phyloP scores from a whole-genome alignment of 495 filamentous ascomycete genomes.

The Aspergillus asperescens region DNA sequence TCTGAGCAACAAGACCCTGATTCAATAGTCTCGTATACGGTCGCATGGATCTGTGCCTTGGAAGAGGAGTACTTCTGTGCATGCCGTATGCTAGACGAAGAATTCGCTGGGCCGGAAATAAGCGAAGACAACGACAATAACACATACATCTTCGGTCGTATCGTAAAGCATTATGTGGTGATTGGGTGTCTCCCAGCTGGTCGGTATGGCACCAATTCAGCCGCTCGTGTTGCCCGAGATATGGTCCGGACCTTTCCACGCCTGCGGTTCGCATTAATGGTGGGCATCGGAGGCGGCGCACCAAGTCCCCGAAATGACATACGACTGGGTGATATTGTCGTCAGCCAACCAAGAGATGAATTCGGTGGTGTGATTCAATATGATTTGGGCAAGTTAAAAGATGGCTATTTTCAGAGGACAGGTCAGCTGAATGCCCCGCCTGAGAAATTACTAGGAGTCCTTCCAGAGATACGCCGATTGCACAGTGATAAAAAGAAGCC shows the following conservation, averaged over 20 bases:
- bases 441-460: background rate
- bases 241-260: constrained; percentile 14
- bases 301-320: constrained; percentile 27
- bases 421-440: constrained; percentile 19
- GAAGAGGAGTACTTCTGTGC: constrained; percentile 25
- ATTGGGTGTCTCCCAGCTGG: constrained; percentile 27
- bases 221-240: constrained; percentile 14
- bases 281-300: constrained; percentile 30
- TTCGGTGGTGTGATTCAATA: constrained; percentile 27
- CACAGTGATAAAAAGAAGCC: constrained; percentile 8
- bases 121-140: constrained; percentile 21
- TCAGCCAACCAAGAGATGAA: constrained; percentile 23
- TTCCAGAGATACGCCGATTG: background rate
- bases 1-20: too few species aligned
- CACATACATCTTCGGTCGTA: constrained; percentile 26
- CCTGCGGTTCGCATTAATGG: constrained; percentile 14
- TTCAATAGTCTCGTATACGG: too few species aligned
- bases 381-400: constrained; percentile 20
- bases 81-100: constrained; percentile 28
- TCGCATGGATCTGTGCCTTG: constrained; percentile 22
- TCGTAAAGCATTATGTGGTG: constrained; percentile 26
- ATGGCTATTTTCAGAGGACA: constrained; percentile 20
- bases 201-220: constrained; percentile 24
- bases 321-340: constrained; percentile 32
- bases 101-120: constrained; percentile 16